Base-by-base conservation (phyloP, 2,329 filamentous ascomycete species). In the Setomelanomma holmii region DNA sequence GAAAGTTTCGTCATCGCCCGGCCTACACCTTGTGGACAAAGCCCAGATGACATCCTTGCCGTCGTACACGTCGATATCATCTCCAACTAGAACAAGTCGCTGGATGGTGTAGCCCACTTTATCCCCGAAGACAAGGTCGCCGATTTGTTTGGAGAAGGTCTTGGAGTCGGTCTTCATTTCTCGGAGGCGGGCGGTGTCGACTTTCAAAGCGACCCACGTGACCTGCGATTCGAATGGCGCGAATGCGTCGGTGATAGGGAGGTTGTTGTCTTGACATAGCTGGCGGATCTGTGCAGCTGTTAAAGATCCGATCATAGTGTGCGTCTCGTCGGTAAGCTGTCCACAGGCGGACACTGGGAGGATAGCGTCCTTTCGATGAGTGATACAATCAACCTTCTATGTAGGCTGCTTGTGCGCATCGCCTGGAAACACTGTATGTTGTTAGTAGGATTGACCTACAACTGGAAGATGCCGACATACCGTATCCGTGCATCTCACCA, bases 1-100 rank as follows among this genome's bases (percentile, higher is more conserved):
- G 20, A 36, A 20, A 24, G 38, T 43, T 7, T 49, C 46, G 19
- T 49, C 46, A 24, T 43, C 43, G 12, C 66, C 68, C 0, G 79
- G 79, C 0, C 79, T 72, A 51, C 80, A 83, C 0, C 80, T 71
- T 0, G 80, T 82, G 12, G 65, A 70, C 50, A 79, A 82, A 0
- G 80, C 80, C 76, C 76, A 83, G 45, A 80, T 76, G 5, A 83
- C 76, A 24, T 82, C 78, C 40, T 77, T 76, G 44, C 68, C 68
- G 41, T 79, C 56, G 53, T 79, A 80, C 0, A 79, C 68, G 42
- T 83, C 79, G 45, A 83, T 78, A 45, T 83, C 81, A 1, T 81
- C 78, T 1, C 80, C 80, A 0, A 80, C 74, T 0, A 83, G 58
- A 0, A 82, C 54, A 5, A 82, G 49, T 0, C 78, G 73, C 48